A percentile compares a stretch with the other conserved stretches of the same genome.
phyloP scores from a whole-genome alignment of 2,329 filamentous ascomycete species.

The Aspergillus aculeatus region DNA sequence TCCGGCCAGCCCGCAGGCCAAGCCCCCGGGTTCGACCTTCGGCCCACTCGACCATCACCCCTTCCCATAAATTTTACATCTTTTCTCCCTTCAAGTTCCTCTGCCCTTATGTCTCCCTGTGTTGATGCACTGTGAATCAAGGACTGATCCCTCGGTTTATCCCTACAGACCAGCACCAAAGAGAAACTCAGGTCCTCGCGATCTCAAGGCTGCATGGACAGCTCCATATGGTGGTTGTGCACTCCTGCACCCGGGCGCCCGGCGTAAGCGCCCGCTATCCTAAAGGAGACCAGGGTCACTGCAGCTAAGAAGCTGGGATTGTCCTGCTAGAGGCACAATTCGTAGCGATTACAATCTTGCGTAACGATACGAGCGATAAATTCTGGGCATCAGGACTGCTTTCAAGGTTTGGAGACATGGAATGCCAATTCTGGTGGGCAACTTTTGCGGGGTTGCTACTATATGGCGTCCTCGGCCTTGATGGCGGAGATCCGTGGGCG shows the following conservation, averaged over 20 bases:
- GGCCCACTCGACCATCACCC: neutral
- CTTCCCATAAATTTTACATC: neutral
- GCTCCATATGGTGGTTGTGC: neutral
- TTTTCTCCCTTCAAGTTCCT: neutral
- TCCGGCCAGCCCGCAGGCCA: neutral
- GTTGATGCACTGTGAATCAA: no score
- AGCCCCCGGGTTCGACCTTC: neutral
- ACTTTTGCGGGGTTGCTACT: neutral
- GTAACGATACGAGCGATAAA: neutral
- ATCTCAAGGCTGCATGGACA: neutral
- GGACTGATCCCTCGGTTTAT: no score
- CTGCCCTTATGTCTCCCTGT: no score
- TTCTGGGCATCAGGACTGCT: neutral
- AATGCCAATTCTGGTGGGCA: neutral
- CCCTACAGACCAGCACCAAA: neutral
- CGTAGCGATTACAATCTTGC: neutral
- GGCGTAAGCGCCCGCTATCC: slow-evolving; percentile 3
- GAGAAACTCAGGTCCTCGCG: neutral
- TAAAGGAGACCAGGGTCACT: neutral
- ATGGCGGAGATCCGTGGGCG: neutral
- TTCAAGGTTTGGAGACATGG: neutral
- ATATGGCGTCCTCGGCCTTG: neutral
- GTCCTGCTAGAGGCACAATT: neutral
- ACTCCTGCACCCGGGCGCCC: neutral
- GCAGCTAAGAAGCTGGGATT: neutral